phyloP scores from a whole-genome alignment of 78 protist genomes.

The Polysphondylium violaceum region DNA sequence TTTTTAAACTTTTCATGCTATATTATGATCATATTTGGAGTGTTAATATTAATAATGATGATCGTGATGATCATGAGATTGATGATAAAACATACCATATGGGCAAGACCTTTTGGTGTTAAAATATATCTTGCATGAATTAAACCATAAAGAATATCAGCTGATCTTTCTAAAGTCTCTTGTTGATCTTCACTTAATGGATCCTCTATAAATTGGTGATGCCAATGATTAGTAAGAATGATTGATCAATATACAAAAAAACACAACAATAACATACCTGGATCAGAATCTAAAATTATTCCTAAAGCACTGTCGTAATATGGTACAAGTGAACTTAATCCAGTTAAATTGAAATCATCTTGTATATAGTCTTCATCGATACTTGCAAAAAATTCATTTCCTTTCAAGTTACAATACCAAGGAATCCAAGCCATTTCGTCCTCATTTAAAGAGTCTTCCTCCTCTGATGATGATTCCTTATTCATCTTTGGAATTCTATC shows the following conservation, averaged over 20 bases:
- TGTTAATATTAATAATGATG: too few species aligned
- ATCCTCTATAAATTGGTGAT: constrained; percentile 11
- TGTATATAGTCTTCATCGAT: constrained; percentile 85
- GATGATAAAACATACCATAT: constrained; percentile 88
- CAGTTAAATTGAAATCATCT: constrained; percentile 95
- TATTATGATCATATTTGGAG: too few species aligned
- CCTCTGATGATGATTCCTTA: constrained; percentile 77
- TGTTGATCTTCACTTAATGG: constrained; percentile 85
- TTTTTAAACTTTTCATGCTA: constrained; percentile 90
- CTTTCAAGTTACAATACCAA: constrained; percentile 83
- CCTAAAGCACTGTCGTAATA: constrained; percentile 95
- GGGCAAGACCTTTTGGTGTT: constrained; percentile 92
- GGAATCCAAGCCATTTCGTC: constrained; percentile 84
- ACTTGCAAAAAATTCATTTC: constrained; percentile 85
- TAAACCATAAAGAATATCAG: constrained; percentile 96
- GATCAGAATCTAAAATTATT: constrained; percentile 93
- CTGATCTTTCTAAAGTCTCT: constrained; percentile 84
- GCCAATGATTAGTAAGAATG: too few species aligned
- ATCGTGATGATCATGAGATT: too few species aligned
- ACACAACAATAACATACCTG: constrained; percentile 26
- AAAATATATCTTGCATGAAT: constrained; percentile 98
- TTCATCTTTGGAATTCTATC: constrained; percentile 42
- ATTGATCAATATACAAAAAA: neutral
- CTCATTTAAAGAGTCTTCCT: constrained; percentile 63
- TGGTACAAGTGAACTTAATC: constrained; percentile 91